A percentile compares a stretch with the other conserved stretches of the same genome.
Evolutionary conservation across 768 basidiomycete genomes (phyloP).

Genomic region (Rhizopogon salebrosus): DNA sequence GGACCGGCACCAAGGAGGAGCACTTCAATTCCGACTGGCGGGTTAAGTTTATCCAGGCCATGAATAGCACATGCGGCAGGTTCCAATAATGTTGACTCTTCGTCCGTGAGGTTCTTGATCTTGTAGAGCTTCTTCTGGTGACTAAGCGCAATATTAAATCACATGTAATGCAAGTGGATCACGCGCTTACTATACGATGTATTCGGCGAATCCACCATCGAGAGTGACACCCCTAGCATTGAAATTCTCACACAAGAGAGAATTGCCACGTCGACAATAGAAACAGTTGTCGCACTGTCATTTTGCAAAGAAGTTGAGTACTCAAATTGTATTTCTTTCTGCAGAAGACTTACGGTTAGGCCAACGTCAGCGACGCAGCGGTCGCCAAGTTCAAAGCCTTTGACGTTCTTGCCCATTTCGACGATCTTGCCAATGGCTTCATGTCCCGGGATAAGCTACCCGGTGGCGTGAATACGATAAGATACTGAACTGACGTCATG

Average conservation of each 20-base stretch:
- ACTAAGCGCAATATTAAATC: conserved; percentile 26
- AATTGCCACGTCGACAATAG: conserved; percentile 81
- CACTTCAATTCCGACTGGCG: conserved; percentile 79
- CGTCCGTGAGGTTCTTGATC: conserved; percentile 81
- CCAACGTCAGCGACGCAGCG: conserved; percentile 82
- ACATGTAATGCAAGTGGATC: background rate
- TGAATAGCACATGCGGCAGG: conserved; percentile 91
- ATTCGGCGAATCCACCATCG: conserved; percentile 88
- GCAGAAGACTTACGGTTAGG: conserved; percentile 45
- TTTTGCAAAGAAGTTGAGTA: conserved; percentile 1
- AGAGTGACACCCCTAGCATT: conserved; percentile 72
- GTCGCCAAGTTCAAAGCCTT: conserved; percentile 72
- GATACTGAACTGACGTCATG: conserved; percentile 14
- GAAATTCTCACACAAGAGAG: conserved; percentile 82
- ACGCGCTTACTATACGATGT: conserved; percentile 67
- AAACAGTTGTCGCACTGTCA: conserved; percentile 77
- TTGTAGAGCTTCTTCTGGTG: conserved; percentile 78
- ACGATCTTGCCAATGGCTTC: conserved; percentile 72
- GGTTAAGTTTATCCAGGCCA: conserved; percentile 82
- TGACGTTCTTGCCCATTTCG: conserved; percentile 75
- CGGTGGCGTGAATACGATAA: conserved; percentile 5
- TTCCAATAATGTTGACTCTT: conserved; percentile 84
- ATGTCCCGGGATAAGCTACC: conserved; percentile 69
- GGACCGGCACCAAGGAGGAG: conserved; percentile 88
- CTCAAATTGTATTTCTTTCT: background rate